These are phyloP conservation scores for Ophiostoma novo-ulmi DNA, from an alignment of 2,329 filamentous ascomycete genomes.

Conservation along the genomic window DNA sequence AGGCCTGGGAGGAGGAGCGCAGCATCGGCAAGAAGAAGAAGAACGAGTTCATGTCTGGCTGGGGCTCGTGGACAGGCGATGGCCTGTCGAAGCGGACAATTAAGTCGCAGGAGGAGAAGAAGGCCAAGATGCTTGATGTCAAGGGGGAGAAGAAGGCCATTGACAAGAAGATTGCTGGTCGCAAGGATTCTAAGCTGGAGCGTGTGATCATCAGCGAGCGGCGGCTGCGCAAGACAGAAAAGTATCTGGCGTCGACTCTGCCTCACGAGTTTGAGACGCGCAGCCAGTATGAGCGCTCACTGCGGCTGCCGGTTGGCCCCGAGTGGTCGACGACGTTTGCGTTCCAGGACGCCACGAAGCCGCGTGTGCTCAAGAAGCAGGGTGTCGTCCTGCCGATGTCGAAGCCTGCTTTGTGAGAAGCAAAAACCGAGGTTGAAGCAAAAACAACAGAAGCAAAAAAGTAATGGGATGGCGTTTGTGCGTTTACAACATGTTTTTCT, in stretches of 20 bases:
- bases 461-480: conserved; percentile 15
- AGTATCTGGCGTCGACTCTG: conserved; percentile 76
- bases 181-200: conserved; percentile 76
- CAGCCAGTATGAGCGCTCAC: conserved; percentile 83
- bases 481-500: neutral
- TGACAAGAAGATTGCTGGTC: conserved; percentile 70
- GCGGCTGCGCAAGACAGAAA: conserved; percentile 80
- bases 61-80: conserved; percentile 86
- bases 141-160: conserved; percentile 40
- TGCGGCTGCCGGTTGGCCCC: conserved; percentile 80
- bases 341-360: conserved; percentile 85
- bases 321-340: conserved; percentile 97
- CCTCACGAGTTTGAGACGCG: conserved; percentile 86
- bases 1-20: conserved; percentile 71
- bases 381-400: conserved; percentile 84
- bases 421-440: neutral
- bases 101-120: conserved; percentile 45
- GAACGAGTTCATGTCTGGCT: conserved; percentile 80
- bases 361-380: conserved; percentile 82
- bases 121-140: conserved; percentile 46
- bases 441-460: neutral
- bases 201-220: conserved; percentile 92
- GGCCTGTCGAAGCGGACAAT: conserved; percentile 68
- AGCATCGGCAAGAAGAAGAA: conserved; percentile 48
- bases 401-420: conserved; percentile 52